Evolutionary conservation across 495 filamentous ascomycete species (phyloP), one percentile per base, ranked within the genome.

Genomic region (Penicillium soppii): DNA sequence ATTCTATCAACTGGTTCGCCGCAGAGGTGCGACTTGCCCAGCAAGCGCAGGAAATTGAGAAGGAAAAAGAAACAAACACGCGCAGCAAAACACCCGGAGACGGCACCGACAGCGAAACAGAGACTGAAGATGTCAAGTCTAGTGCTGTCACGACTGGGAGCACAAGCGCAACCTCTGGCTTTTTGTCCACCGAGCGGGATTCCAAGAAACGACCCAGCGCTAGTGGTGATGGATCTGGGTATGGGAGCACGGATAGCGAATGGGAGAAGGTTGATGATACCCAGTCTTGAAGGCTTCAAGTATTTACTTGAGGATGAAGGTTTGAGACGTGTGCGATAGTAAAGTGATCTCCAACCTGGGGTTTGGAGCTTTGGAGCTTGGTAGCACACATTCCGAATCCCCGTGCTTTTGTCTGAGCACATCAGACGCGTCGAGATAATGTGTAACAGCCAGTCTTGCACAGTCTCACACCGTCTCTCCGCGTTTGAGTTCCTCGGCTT

Each of bases 1-100:
- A 79, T 69, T 82, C 85, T 17, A 95, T 98, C 70, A 96, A 96
- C 72, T 98, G 94, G 94, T 98, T 98, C 62, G 90, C 91, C 33
- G 65, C 67, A 19, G 94, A 98, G 75, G 74, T 98, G 27, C 77
- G 75, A 43, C 71, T 71, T 8, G 84, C 84, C 13, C 62, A 66
- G 35, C 84, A 88, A 59, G 73, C 68, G 17, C 75, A 76, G 46
- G 81, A 91, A 63, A 67, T 74, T 69, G 63, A 66, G 52, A 58
- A 66, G 60, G 63, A 68, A 56, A 59, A 66, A 27, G 63, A 51
- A 2, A 7, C 17, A 8, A 30, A 36, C 12, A 47, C 71, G 22
- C 23, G 62, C 53, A 65, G 68, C 61, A 72, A 67, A 44, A 64
- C 62, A 21, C 61, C 62, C 41, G 62, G 59, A 8, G 67, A 70